These are phyloP conservation scores for Handroanthus guayacan DNA, from an alignment of 257 asterid species.

Conservation along the genomic window DNA sequence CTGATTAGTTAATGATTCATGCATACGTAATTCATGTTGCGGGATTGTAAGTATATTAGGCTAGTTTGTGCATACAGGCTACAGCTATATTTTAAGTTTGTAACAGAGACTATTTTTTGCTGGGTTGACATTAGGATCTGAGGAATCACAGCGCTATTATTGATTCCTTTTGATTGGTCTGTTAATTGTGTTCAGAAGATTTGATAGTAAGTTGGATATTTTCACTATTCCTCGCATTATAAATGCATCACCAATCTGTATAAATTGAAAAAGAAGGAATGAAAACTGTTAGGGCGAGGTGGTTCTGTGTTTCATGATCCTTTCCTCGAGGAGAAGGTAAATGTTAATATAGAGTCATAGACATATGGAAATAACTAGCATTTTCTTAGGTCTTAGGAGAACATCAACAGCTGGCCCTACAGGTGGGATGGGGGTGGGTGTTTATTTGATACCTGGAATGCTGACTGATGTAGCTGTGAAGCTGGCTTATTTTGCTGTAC, in stretches of 20 bases:
- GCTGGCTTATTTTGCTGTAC: no score
- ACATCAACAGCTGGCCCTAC: no score
- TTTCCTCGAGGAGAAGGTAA: no score
- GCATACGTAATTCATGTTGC: constrained; percentile 13
- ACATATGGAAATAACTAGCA: no score
- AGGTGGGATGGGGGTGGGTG: no score
- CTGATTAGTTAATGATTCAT: constrained; percentile 14
- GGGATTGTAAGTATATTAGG: not conserved
- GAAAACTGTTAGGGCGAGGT: not conserved
- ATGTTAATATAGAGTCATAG: no score
- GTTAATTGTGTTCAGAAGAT: not conserved
- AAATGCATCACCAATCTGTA: not conserved
- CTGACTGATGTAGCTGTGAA: no score
- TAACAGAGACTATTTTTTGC: not conserved
- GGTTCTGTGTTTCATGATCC: no score
- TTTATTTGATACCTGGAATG: no score
- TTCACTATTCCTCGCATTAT: not conserved
- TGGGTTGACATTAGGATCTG: not conserved
- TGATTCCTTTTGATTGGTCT: not conserved
- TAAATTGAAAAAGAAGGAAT: not conserved
- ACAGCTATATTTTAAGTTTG: not conserved
- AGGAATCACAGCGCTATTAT: not conserved
- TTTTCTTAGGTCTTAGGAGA: no score
- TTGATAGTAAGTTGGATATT: not conserved
- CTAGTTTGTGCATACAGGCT: not conserved